phyloP scores from a whole-genome alignment of 495 filamentous ascomycete species.

The Podospora bellae-mahoneyi region DNA sequence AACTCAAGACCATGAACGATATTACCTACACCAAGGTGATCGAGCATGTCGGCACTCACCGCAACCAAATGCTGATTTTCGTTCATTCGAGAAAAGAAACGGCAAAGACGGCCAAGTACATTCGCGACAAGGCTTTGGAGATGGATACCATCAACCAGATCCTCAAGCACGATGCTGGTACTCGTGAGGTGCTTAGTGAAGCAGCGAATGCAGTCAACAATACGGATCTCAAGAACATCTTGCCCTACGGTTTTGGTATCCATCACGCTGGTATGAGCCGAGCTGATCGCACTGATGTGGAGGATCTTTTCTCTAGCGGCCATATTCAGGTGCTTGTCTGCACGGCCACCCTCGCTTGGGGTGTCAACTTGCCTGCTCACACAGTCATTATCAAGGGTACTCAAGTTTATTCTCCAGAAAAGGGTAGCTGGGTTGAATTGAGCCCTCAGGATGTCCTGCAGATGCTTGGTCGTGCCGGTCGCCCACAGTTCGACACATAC shows the following conservation, averaged over 20 bases:
- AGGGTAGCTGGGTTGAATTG: slow-evolving; percentile 97
- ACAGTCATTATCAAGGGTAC: slow-evolving; percentile 98
- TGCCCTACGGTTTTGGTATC: slow-evolving; percentile 96
- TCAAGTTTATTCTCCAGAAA: slow-evolving; percentile 96
- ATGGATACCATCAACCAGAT: slow-evolving; percentile 96
- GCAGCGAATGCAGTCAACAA: slow-evolving; percentile 82
- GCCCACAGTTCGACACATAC: slow-evolving; percentile 95
- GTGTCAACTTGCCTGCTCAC: slow-evolving; percentile 91
- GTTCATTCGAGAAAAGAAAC: slow-evolving; percentile 98
- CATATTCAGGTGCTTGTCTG: slow-evolving; percentile 93
- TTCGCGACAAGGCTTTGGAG: slow-evolving; percentile 92
- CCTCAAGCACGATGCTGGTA: slow-evolving; percentile 87
- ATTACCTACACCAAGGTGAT: slow-evolving; percentile 97
- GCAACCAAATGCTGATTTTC: slow-evolving; percentile 97
- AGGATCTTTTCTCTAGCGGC: slow-evolving; percentile 88
- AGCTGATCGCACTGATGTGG: slow-evolving; percentile 87
- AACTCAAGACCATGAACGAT: slow-evolving; percentile 99
- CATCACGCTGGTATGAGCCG: slow-evolving; percentile 97
- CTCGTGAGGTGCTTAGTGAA: slow-evolving; percentile 77
- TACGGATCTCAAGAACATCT: slow-evolving; percentile 84
- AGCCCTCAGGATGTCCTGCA: slow-evolving; percentile 97
- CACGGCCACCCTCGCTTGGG: slow-evolving; percentile 94
- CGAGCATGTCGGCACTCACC: slow-evolving; percentile 86
- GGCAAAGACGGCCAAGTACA: slow-evolving; percentile 92
- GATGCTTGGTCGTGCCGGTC: slow-evolving; percentile 96